Evolutionary conservation across 164 flowering plant genomes (phyloP), one percentile per base, ranked within the genome.

Genomic region (Tetrastigma voinierianum): DNA sequence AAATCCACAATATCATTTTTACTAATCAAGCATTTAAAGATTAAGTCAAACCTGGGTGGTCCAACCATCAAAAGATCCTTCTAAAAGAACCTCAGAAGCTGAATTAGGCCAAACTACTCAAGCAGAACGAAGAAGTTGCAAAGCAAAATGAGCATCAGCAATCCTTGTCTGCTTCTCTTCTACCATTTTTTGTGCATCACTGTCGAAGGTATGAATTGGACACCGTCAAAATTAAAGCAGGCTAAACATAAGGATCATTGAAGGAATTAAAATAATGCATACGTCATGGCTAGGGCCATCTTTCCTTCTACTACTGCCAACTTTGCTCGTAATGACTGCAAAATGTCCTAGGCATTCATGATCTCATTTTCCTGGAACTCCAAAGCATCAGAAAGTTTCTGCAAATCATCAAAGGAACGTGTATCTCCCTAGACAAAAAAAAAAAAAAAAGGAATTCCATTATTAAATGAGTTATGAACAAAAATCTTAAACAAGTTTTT

Each of bases 31-130:
- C 15, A 23, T 32, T 21, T 45, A 6, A 15, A 61, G 32, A 62
- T 10, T 19, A 65, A 59, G 67, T 44, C 72, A 46, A 58, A 94
- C 98, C 98, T 91, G 86, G 70, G 86, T 78, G 12, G 88, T 71
- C 98, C 98, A 95, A 65, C 98, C 97, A 79, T 95, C 98, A 77
- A 82, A 95, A 1, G 98, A 95, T 64, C 98, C 98, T 56, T 82
- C 65, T 56, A 95, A 70, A 23, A 91, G 78, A 67, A 91, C 97
- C 71, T 87, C 94, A 12, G 90, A 81, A 44, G 90, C 98, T 55
- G 92, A 73, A 82, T 76, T 86, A 48, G 90, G 87, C 96, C 97
- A 94, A 66, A 87, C 82, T 53, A 94, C 74, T 67, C 74, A 80
- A 44, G 83, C 69, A 64, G 83, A 74, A 24, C 85, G 89, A 55